Evolutionary conservation across 1,284 basidiomycete species (phyloP), one percentile per base, ranked within the genome.

Genomic region (Veloboletus limbatus): DNA sequence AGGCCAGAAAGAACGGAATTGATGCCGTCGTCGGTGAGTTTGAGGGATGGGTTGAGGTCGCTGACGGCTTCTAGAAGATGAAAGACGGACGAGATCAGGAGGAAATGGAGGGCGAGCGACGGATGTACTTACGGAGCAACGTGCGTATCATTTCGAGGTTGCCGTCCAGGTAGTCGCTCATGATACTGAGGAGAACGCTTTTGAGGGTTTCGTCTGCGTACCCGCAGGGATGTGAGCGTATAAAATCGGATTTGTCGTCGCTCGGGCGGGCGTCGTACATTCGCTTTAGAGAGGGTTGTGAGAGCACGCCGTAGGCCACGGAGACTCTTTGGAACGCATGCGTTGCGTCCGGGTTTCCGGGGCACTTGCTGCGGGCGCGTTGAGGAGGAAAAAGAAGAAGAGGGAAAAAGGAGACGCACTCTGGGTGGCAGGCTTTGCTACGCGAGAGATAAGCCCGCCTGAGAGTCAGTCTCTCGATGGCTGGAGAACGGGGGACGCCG

Each of bases 281-380:
- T 16, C 81, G 77, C 53, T 81, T 77, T 3, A 81, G 79, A 10
- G 79, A 71, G 1, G 90, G 86, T 47, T 84, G 83, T 56, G 81
- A 85, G 28, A 93, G 78, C 2, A 90, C 80, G 56, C 88, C 78
- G 57, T 92, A 92, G 0, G 90, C 90, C 18, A 91, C 79, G 6
- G 87, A 83, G 2, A 93, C 82, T 57, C 86, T 88, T 63, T 92
- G 91, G 59, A 93, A 93, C 0, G 91, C 91, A 18, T 79, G 72
- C 0, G 89, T 92, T 13, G 89, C 86, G 40, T 81, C 73, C 14
- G 85, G 79, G 59, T 87, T 85, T 54, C 79, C 72, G 8, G 87
- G 88, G 52, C 88, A 91, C 73, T 92, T 93, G 63, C 88, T 92
- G 56, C 6, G 17, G 8, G 13, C 2, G 24, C 1, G 14, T 44